Percentiles rank a stretch among this genome's conserved stretches.
Conservation (phyloP, 345 rosid species). For the Microthlaspi erraticum region DNA sequence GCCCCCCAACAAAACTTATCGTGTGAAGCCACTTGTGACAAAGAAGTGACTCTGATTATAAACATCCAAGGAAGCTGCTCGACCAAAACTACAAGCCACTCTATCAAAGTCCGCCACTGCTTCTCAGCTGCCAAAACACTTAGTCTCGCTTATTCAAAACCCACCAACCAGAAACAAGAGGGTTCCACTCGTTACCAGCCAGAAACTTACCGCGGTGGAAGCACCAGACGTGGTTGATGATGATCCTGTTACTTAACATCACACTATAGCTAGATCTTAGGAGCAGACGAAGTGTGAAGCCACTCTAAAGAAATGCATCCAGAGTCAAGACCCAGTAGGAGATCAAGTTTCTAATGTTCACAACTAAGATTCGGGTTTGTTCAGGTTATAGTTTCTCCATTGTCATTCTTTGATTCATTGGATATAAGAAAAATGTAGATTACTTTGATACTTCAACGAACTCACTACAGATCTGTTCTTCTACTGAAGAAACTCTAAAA, state of each 20-base stretch:
- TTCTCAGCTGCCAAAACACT: slow-evolving; percentile 63
- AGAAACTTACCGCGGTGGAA: slow-evolving; percentile 35
- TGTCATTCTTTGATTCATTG: slow-evolving; percentile 33
- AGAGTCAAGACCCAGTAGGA: slow-evolving; percentile 22
- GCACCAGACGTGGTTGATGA: slow-evolving; percentile 41
- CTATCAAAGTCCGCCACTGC: slow-evolving; percentile 65
- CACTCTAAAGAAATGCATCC: slow-evolving; percentile 18
- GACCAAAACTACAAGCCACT: slow-evolving; percentile 58
- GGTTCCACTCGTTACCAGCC: slow-evolving; percentile 41
- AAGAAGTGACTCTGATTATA: slow-evolving; percentile 67
- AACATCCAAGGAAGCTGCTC: slow-evolving; percentile 69
- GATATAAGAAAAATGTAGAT: slow-evolving; percentile 31
- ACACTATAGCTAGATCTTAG: slow-evolving; percentile 43
- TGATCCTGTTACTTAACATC: slow-evolving; percentile 20
- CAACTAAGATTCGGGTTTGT: slow-evolving; percentile 21
- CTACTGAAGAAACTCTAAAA: slow-evolving; percentile 31
- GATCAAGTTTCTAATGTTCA: slow-evolving; percentile 18
- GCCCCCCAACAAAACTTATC: slow-evolving; percentile 79
- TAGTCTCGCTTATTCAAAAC: slow-evolving; percentile 46
- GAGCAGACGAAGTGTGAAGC: slow-evolving; percentile 27
- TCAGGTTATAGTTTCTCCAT: slow-evolving; percentile 34
- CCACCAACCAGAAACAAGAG: slow-evolving; percentile 45
- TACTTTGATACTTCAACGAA: slow-evolving; percentile 26
- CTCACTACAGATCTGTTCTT: slow-evolving; percentile 39
- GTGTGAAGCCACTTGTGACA: slow-evolving; percentile 76